Base-by-base conservation (phyloP, 768 basidiomycete species). In the Botryobasidium botryosum region DNA sequence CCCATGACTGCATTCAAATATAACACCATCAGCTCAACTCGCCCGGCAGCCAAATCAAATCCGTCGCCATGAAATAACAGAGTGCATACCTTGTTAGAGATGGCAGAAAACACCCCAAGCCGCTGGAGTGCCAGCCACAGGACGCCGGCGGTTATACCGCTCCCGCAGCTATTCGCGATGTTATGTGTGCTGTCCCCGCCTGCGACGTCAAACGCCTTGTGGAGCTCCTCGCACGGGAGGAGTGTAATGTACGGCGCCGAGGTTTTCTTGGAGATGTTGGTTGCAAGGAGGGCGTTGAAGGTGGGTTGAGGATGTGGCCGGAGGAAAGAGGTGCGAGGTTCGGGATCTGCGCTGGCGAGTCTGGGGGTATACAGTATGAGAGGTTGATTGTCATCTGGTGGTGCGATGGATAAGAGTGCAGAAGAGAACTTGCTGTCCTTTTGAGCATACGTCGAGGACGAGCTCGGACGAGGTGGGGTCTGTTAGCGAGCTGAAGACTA, bases 91-190 rank as follows among this genome's bases (percentile, higher is more conserved):
- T 99, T 94, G 53, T 99, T 94, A 56, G 96, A 99, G 32, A 80
- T 51, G 3, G 52, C 64, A 20, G 66, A 64, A 43, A 70, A 59
- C 4, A 72, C 71, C 12, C 75, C 77, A 37, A 88, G 54, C 29
- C 81, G 55, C 58, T 81, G 74, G 50, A 94, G 65, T n/a, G 86
- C 90, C 47, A 96, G 68, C 91, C 94, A 96, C 5, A 96, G 67
- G 12, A 96, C 67, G 3, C 74, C 85, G 7, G 92, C 92, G n/a
- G 91, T 94, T 94, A 99, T 96, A 35, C 92, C 92, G 56, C 86
- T 92, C 41, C 92, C 92, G 63, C 92, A 99, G 47, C 70, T 80
- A 10, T 81, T 74, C 4, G 77, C 70, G 25, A 91, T 72, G n/a
- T n/a, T n/a, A n/a, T n/a, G n/a, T n/a, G n/a, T n/a, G n/a, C n/a